Base-by-base conservation (phyloP, 2,329 filamentous ascomycete species). In the Chaetothyriales sp. region DNA sequence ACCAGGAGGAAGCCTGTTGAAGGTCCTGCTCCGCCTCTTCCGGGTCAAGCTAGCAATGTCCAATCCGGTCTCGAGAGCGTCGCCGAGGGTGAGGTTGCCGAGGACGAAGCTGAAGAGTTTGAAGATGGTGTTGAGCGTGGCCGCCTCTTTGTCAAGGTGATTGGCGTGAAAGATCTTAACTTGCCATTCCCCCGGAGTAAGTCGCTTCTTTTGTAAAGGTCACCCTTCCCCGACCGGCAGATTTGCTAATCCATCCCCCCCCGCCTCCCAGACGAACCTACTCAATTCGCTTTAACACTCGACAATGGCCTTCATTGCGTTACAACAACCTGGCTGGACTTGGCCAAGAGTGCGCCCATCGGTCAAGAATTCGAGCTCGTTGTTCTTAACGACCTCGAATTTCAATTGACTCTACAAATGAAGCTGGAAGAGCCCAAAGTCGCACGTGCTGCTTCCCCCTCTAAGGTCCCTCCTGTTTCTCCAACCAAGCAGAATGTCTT, bases 221-320 rank as follows among this genome's bases (percentile, higher is more conserved):
- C 22, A n/a, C 15, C 13, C 4, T 40, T 40, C 2, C 33, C 13
- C 33, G 33, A 5, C 10, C 22, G 19, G 9, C 47, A 48, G 6
- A 3, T 25, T 5, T 46, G 29, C 22, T 45, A 43, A 63, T 69
- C 61, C 70, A 58, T 43, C 47, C 3, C 5, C 45, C 47, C 6
- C 58, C 90, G 87, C 3, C 5, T 45, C 47, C 6, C 58, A 92
- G 87, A 85, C 63, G 89, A 97, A 69, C 83, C 87, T 51, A 87
- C 87, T 2, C 92, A 87, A 78, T 98, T 98, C 71, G 89, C 90
- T 61, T 77, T 98, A 9, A 98, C 92, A 0, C 77, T 98, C n/a
- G 92, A 98, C 68, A 98, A 98, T 58, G 92, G 92, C 22, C 80
- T 98, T 1, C 92, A 98, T 67, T 98, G 92, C 63, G 92, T 98